Evolutionary conservation across 2,329 filamentous ascomycete species (phyloP).

Genomic region (Penicillium sclerotigenum): DNA sequence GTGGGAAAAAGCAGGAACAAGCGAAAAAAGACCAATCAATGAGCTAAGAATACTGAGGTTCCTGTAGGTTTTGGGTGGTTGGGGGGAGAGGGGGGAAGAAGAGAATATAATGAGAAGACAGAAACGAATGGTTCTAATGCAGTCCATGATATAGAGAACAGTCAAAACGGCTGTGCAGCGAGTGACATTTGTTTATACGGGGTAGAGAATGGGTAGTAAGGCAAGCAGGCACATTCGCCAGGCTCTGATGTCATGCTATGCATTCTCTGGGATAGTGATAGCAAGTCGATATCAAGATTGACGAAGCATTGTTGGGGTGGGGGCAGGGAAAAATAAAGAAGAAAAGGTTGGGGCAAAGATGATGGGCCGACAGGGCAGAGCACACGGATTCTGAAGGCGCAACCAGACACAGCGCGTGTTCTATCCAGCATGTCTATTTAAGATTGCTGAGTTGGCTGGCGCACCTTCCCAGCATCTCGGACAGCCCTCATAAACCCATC

Average conservation of each 20-base stretch:
- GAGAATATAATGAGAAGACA: neutral
- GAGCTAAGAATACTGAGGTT: neutral
- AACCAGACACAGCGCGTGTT: neutral
- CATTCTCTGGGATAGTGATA: neutral
- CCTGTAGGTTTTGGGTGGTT: too few relatives aligned
- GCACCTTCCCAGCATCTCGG: constrained; percentile 43
- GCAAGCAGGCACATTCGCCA: neutral
- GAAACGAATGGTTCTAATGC: neutral
- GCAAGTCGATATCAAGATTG: constrained; percentile 3
- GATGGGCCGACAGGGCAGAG: too few relatives aligned
- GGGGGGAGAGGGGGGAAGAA: neutral
- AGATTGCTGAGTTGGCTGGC: constrained; percentile 20
- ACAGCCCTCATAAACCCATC: constrained; percentile 45
- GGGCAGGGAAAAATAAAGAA: neutral
- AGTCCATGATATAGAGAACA: neutral
- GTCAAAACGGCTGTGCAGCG: neutral
- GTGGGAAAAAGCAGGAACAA: constrained; percentile 1
- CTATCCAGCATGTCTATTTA: neutral
- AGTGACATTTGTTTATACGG: constrained; percentile 7
- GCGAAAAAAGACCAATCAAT: neutral
- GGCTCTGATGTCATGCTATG: neutral
- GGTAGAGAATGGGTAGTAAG: neutral
- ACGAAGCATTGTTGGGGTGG: neutral
- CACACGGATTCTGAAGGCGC: neutral
- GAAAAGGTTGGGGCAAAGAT: neutral